Evolutionary conservation across 805 yeast species (phyloP), one percentile per base, ranked within the genome.

Genomic region (Naumovozyma dairenensis): DNA sequence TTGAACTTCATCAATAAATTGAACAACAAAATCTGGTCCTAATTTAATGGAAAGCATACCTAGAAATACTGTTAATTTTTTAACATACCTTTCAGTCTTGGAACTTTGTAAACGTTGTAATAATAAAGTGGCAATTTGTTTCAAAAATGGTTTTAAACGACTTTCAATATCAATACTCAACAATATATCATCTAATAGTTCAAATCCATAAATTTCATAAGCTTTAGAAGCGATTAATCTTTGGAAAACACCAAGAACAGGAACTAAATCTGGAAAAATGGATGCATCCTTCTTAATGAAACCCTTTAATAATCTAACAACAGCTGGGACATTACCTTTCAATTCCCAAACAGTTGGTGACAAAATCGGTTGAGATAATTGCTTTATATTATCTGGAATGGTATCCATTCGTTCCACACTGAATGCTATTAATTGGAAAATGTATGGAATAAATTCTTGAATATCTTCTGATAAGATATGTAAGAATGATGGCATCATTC

Each of bases 191-290:
- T 82, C 87, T 29, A 92, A 60, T 28, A 92, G 62, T 36, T 92
- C 97, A 57, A 92, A 80, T 2, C 96, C 97, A 48, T 74, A 70
- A 25, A 61, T 60, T 48, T 92, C 97, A 48, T 85, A 80, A 12
- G 75, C 69, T 44, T 80, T 81, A 0, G 96, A 84, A 1, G 96
- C 76, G 33, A 92, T 74, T 44, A 92, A 65, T 55, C 87, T 85
- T 62, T 93, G 98, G 66, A 84, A 93, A n/a, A 92, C 94, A 25
- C 99, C 99, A 26, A 92, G 64, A 20, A 92, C 71, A 3, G 96
- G 94, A 22, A 81, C 72, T 27, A 85, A 55, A 31, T 67, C 70
- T n/a, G 50, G 46, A 30, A 60, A 67, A 2, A 58, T 46, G 2
- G 45, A 34, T 7, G 49, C 45, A 26, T 66, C 66, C 13, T 55